Percentiles rank a stretch among this genome's conserved stretches.
Evolutionary conservation across 106 monocot species (phyloP).

Genomic region (Dioscorea alata): DNA sequence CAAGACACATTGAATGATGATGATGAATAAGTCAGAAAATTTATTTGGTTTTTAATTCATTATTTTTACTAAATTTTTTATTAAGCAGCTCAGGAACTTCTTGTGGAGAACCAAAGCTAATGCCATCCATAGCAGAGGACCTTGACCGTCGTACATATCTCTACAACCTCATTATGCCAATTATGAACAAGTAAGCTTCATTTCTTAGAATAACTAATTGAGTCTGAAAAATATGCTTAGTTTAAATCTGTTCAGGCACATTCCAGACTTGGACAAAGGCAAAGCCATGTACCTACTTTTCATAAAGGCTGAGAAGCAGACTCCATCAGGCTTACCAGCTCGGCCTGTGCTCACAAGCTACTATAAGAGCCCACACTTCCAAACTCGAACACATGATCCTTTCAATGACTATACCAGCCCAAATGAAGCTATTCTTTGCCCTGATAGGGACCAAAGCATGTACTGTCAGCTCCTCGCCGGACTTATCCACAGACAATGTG

Average conservation of each 20-base stretch:
- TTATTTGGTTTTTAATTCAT: neutral
- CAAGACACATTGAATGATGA: no score
- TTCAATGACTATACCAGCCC: conserved; percentile 54
- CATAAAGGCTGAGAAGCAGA: conserved; percentile 35
- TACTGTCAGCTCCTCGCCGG: conserved; percentile 53
- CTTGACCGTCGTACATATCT: conserved; percentile 54
- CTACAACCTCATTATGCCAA: conserved; percentile 64
- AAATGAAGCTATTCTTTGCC: conserved; percentile 37
- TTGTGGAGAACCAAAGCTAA: conserved; percentile 44
- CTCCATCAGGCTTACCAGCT: conserved; percentile 24
- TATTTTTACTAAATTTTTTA: neutral
- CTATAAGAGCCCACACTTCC: conserved; percentile 55
- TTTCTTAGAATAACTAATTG: no score
- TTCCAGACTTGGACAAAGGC: neutral
- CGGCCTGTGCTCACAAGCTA: conserved; percentile 58
- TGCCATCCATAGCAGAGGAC: conserved; percentile 63
- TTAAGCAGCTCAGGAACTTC: conserved; percentile 47
- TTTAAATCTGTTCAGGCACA: no score
- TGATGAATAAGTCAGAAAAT: no score
- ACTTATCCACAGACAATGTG: conserved; percentile 27
- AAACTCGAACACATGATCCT: conserved; percentile 14
- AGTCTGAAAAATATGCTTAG: no score
- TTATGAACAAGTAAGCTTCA: conserved; percentile 44
- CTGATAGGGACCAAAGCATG: conserved; percentile 46
- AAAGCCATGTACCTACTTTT: conserved; percentile 48